Evolutionary conservation across 345 rosid genomes (phyloP).

Genomic region (Bruguiera sexangula): DNA sequence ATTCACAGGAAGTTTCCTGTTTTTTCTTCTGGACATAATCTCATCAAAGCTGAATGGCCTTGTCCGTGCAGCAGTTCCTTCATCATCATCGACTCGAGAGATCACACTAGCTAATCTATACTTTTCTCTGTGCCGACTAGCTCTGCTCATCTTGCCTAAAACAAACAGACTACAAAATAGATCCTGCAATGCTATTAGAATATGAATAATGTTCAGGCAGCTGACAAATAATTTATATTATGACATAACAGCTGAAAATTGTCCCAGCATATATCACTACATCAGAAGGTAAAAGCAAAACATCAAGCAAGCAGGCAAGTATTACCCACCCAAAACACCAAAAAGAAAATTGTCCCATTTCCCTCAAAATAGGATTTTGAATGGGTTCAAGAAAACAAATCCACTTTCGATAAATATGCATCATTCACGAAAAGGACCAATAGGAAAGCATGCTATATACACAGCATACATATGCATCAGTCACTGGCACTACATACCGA

Average conservation of each 20-base stretch:
- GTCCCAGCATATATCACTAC: neutral
- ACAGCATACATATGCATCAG: too few species aligned
- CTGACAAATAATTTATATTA: neutral
- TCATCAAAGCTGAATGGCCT: constrained; percentile 79
- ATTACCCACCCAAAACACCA: too few species aligned
- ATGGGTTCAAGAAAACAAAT: too few species aligned
- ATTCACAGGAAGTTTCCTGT: constrained; percentile 41
- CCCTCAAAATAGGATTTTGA: too few species aligned
- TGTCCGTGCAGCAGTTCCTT: constrained; percentile 81
- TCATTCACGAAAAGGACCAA: too few species aligned
- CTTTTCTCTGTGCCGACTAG: constrained; percentile 38
- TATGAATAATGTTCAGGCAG: neutral
- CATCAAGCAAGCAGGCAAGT: neutral
- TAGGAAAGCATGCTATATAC: too few species aligned
- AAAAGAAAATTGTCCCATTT: too few species aligned
- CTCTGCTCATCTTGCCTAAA: constrained; percentile 54
- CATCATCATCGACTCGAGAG: constrained; percentile 22
- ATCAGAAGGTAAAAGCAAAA: too few species aligned
- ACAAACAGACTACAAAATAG: neutral
- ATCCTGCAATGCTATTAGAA: neutral
- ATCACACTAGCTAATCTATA: constrained; percentile 28
- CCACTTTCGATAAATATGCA: too few species aligned
- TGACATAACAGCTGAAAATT: neutral
- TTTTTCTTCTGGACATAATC: constrained; percentile 67
- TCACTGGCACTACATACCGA: too few species aligned